Percentiles rank a stretch among this genome's conserved stretches.
phyloP scores from a whole-genome alignment of 768 basidiomycete species.

The Phlebiopsis gigantea region DNA sequence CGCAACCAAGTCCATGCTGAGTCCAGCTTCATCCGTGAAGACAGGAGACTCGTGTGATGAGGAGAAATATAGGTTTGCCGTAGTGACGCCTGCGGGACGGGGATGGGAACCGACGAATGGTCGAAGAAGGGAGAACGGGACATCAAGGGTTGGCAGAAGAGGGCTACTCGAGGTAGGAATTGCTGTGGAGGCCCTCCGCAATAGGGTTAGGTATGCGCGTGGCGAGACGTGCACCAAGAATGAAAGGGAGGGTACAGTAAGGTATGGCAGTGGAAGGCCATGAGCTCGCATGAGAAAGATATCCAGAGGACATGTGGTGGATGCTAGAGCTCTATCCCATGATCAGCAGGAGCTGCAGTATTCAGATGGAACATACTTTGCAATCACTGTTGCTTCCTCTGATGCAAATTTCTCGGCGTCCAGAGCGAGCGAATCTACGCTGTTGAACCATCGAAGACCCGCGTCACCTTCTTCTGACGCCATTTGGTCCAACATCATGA shows the following conservation, averaged over 20 bases:
- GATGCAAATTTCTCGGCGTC: constrained; percentile 45
- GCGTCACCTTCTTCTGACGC: constrained; percentile 55
- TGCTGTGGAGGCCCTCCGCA: constrained; percentile 31
- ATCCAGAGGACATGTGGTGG: constrained; percentile 51
- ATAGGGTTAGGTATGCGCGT: constrained; percentile 57
- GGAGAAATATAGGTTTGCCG: constrained; percentile 16
- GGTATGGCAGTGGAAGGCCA: constrained; percentile 67
- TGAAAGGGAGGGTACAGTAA: constrained; percentile 60
- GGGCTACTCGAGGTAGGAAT: constrained; percentile 13
- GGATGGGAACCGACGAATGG: constrained; percentile 33
- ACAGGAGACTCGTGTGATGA: constrained; percentile 33
- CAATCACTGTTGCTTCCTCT: constrained; percentile 47
- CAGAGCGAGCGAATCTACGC: constrained; percentile 49
- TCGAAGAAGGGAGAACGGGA: constrained; percentile 46
- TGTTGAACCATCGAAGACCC: constrained; percentile 73
- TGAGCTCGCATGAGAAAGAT: constrained; percentile 64
- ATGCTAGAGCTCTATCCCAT: constrained; percentile 11
- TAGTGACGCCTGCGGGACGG: constrained; percentile 41
- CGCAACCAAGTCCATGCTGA: constrained; percentile 20
- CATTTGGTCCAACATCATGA: constrained; percentile 68
- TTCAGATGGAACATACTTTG: constrained; percentile 35
- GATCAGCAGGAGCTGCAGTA: neutral
- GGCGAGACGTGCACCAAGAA: constrained; percentile 73
- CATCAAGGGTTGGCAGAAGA: constrained; percentile 40
- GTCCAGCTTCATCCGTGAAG: constrained; percentile 9